Percentiles rank a stretch among this genome's conserved stretches.
phyloP scores from a whole-genome alignment of 768 basidiomycete genomes.

The Suillus lakei region DNA sequence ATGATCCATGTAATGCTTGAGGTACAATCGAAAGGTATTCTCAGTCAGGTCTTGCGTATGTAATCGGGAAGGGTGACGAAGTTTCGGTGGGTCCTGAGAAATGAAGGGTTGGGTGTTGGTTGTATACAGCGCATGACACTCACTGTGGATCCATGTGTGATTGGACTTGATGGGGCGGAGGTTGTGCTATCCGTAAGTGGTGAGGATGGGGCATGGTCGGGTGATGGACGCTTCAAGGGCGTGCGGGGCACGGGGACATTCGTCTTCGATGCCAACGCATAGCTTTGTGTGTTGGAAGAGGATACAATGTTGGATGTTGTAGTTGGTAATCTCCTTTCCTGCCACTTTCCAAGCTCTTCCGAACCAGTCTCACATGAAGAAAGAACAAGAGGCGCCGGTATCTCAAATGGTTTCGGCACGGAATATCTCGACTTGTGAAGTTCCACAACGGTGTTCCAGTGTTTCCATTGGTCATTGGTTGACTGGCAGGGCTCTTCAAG shows the following conservation, averaged over 20 bases:
- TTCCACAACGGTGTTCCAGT: conserved; percentile 55
- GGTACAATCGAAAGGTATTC: conserved; percentile 74
- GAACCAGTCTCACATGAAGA: background rate
- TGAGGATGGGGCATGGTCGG: conserved; percentile 22
- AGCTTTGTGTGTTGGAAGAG: conserved; percentile 4
- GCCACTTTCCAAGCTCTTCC: conserved; percentile 24
- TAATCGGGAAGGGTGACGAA: conserved; percentile 76
- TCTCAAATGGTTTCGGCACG: conserved; percentile 49
- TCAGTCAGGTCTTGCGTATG: conserved; percentile 69
- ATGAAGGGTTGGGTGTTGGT: background rate
- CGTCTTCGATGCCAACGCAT: background rate
- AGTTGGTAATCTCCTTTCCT: conserved; percentile 12
- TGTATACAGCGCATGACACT: background rate
- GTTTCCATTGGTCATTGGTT: conserved; percentile 61
- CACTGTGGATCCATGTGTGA: conserved; percentile 19
- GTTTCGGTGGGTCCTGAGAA: conserved; percentile 38
- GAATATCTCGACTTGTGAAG: conserved; percentile 61
- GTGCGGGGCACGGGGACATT: background rate
- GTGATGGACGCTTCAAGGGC: background rate
- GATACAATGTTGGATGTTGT: conserved; percentile 17
- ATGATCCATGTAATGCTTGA: conserved; percentile 82
- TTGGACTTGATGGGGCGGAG: conserved; percentile 34
- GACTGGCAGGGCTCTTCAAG: conserved; percentile 51
- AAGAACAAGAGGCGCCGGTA: conserved; percentile 38
- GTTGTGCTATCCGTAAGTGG: conserved; percentile 31